Evolutionary conservation across 257 asterid genomes (phyloP), one percentile per base, ranked within the genome.

Genomic region (Agastache rugosa): DNA sequence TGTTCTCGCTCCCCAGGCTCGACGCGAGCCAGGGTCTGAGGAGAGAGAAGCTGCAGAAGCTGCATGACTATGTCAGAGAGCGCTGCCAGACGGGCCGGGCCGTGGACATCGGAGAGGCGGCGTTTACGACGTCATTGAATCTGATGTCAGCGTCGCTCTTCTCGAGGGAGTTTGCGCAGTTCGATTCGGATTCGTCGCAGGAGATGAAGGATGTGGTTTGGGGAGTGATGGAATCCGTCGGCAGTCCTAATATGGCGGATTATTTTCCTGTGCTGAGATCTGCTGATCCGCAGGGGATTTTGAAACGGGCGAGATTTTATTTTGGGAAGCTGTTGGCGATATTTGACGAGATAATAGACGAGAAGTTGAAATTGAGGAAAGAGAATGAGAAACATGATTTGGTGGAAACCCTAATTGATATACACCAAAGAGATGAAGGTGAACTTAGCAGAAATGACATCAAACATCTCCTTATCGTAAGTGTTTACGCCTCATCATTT

Each of bases 271-370:
- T 82, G 8, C 74, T 90, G 15, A 67, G 75, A 44, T 44, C 27
- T 2, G 42, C 63, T 15, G 96, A 90, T 79, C 91, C 87, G 2
- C 91, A 83, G 70, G 88, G 92, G 16, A 55, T 87, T 16, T 12
- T 64, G 72, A 78, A 67, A 53, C 39, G 74, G n/a, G 20, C 70
- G 54, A 50, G 51, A 14, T 1, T 53, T 34, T 76, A 82, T 66
- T 69, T 82, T n/a, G 84, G 56, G 37, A 87, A 78, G 78, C 12
- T 83, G 1, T 75, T 87, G 45, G 67, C 60, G 0, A 53, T 81
- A 27, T 78, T 90, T 22, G 84, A 79, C 54, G 81, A 51, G 9
- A 70, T 84, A 5, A 78, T 90, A 0, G 68, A 85, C 11, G 83
- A 84, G 3, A 87, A 75, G 20, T 10, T 85, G 85, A 73, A 82